Percentiles rank a stretch among this genome's conserved stretches.
These are phyloP conservation scores for Prosopis cineraria DNA, from an alignment of 306 rosid species.

Conservation along the genomic window DNA sequence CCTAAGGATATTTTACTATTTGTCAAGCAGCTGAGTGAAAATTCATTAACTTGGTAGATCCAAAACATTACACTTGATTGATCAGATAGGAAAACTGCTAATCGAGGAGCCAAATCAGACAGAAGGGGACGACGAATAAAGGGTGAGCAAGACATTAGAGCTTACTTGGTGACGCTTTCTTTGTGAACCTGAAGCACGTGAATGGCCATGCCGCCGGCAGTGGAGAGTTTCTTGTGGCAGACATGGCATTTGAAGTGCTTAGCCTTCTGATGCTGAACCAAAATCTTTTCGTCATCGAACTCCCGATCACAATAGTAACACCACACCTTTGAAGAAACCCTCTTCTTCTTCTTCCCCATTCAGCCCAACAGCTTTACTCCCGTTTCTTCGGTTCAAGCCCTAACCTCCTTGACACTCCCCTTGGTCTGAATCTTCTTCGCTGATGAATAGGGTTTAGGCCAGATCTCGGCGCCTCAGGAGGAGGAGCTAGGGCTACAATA, in stretches of 20 bases:
- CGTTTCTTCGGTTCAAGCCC: neutral
- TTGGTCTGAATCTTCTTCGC: neutral
- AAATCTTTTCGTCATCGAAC: constrained; percentile 95
- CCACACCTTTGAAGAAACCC: constrained; percentile 94
- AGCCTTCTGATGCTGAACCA: constrained; percentile 99
- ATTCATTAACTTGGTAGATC: neutral
- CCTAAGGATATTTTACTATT: neutral
- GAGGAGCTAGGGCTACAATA: constrained; percentile 36
- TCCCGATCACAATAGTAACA: constrained; percentile 98
- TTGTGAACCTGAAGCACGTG: constrained; percentile 99
- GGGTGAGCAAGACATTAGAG: neutral
- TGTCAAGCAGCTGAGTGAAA: neutral
- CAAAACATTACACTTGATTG: neutral
- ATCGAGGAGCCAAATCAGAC: neutral
- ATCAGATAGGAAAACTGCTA: neutral
- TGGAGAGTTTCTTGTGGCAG: constrained; percentile 98
- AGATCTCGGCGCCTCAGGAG: constrained; percentile 4
- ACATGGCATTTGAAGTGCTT: constrained; percentile 98
- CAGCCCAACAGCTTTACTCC: neutral
- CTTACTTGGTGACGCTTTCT: constrained; percentile 91
- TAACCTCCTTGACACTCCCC: neutral
- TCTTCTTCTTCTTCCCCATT: constrained; percentile 99
- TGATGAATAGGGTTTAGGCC: neutral
- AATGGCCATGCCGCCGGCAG: constrained; percentile 98
- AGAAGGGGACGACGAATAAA: constrained; percentile 1